Evolutionary conservation across 768 basidiomycete species (phyloP).

Genomic region (Tulasnella sp.): DNA sequence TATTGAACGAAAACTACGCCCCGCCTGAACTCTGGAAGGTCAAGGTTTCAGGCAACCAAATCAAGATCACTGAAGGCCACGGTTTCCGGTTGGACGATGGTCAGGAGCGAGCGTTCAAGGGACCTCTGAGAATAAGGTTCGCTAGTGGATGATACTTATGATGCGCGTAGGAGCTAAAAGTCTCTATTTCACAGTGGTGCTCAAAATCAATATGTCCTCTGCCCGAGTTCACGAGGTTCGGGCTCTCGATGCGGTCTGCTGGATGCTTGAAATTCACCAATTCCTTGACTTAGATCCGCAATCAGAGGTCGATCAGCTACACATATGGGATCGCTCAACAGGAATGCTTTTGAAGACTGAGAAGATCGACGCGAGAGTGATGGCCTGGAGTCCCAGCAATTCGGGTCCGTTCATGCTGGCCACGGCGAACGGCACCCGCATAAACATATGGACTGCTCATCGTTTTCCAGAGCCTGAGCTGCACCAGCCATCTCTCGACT

Average conservation of each 20-base stretch:
- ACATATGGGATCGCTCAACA: neutral
- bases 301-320: neutral
- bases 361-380: neutral
- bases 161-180: no score
- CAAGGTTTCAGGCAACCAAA: neutral
- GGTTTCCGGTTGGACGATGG: neutral
- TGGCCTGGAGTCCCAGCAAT: neutral
- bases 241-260: neutral
- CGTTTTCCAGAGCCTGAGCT: neutral
- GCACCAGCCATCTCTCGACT: neutral
- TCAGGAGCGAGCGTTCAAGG: neutral
- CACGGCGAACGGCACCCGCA: neutral
- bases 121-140: neutral
- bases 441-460: neutral
- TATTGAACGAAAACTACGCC: neutral
- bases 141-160: no score
- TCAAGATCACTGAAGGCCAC: neutral
- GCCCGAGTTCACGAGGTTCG: neutral
- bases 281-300: neutral
- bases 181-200: neutral
- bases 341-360: neutral
- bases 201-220: neutral
- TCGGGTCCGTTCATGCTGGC: neutral
- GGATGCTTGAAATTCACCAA: neutral
- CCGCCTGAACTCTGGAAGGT: slow-evolving; percentile 3